Evolutionary conservation across 73 alveolate genomes (phyloP).

Genomic region (Paramecium biaurelia): DNA sequence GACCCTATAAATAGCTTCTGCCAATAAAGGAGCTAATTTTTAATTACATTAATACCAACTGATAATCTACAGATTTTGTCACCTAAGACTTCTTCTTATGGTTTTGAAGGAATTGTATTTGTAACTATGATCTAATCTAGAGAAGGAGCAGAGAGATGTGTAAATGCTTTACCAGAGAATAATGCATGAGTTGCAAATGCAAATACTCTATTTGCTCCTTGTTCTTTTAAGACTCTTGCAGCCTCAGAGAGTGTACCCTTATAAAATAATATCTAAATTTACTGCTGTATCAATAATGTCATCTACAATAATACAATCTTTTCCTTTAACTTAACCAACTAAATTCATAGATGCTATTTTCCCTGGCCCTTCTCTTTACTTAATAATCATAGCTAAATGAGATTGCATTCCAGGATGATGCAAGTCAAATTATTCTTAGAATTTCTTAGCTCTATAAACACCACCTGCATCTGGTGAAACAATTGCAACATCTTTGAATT

Average conservation of each 20-base stretch:
- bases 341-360: slow-evolving; percentile 77
- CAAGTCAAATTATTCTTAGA: slow-evolving; percentile 71
- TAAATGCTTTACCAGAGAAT: slow-evolving; percentile 85
- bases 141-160: slow-evolving; percentile 74
- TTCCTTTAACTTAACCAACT: slow-evolving; percentile 84
- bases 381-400: slow-evolving; percentile 85
- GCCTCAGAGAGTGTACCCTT: slow-evolving; percentile 94
- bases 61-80: slow-evolving; percentile 55
- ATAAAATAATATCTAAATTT: not conserved
- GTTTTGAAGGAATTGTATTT: slow-evolving; percentile 78
- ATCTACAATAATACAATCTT: slow-evolving; percentile 82
- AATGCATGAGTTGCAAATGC: slow-evolving; percentile 97
- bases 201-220: slow-evolving; percentile 90
- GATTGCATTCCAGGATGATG: slow-evolving; percentile 50
- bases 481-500: slow-evolving; percentile 76
- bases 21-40: slow-evolving; percentile 57
- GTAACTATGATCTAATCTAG: slow-evolving; percentile 87
- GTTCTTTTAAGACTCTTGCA: slow-evolving; percentile 77
- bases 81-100: slow-evolving; percentile 45
- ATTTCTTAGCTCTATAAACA: slow-evolving; percentile 80
- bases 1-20: slow-evolving; percentile 65
- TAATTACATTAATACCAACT: slow-evolving; percentile 16
- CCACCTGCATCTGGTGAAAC: slow-evolving; percentile 98
- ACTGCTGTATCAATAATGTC: slow-evolving; percentile 92
- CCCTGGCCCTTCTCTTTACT: slow-evolving; percentile 84